Base-by-base conservation (phyloP, 768 basidiomycete genomes). In the Pholiota conissans region DNA sequence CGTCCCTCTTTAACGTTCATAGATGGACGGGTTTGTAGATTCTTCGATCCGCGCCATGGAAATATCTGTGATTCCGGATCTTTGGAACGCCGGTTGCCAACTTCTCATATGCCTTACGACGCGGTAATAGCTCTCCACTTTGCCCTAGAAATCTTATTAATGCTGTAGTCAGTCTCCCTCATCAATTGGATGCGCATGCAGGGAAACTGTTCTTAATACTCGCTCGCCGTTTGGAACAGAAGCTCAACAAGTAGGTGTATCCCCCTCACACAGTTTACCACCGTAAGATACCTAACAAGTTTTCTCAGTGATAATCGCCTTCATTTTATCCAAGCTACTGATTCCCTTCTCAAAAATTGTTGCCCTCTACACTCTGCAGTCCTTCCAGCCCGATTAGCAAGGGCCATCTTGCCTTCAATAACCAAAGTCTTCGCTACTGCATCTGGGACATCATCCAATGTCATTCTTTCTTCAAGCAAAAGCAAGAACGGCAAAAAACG, bases 401-500 rank as follows among this genome's bases (percentile, higher is more conserved):
- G 82, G 65, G 77, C 79, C 1, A 67, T 86, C 27, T 65, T 90
- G 9, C 77, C 80, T 1, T 69, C 73, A 5, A 59, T 90, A 18
- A 73, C 81, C 2, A 63, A 74, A 30, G 65, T 90, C 14, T 73
- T 89, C 55, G 67, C 79, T 0, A 69, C 69, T 4, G 71, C 65
- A 11, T 47, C 52, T 65, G 1, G 62, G 68, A 35, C 61, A 56
- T 20, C 45, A 54, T 24, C 66, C 64, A 3, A 63, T 69, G 63
- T 57, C 9, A 58, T 65, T 39, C 63, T 61, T 2, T 35, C 62
- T 14, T 55, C 62, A 46, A 72, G 63, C 11, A 76, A 72, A 57
- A 74, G 65, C 13, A 84, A 76, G 66, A 85, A 84, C 63, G 81
- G 83, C 54, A 92, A 85, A 69, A 93, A 90, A 68, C 77, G 87